Conservation (phyloP, 306 rosid genomes). For the Prunus fruticosa region DNA sequence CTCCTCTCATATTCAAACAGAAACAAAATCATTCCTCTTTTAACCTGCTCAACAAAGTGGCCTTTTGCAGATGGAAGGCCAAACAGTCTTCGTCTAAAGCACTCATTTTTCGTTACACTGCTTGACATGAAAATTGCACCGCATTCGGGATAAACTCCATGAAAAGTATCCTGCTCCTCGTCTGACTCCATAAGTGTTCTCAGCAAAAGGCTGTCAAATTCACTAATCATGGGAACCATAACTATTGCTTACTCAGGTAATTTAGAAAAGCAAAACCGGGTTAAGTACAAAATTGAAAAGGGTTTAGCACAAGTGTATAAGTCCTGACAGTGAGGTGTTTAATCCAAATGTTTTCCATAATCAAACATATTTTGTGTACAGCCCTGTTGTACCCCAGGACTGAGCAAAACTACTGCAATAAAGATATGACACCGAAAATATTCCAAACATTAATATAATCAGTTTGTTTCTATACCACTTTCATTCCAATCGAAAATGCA, state of each 20-base stretch:
- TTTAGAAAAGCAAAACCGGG: not conserved
- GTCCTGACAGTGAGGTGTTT: not conserved
- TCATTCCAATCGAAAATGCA: not conserved
- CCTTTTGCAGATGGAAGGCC: slow-evolving; percentile 39
- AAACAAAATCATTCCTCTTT: slow-evolving; percentile 54
- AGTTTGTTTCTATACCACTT: not conserved
- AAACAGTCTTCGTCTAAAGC: slow-evolving; percentile 34
- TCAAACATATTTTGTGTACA: not conserved
- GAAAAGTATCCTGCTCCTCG: slow-evolving; percentile 3
- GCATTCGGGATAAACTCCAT: slow-evolving; percentile 28
- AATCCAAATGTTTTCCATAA: not conserved
- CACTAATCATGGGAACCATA: slow-evolving; percentile 7
- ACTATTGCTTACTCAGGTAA: not conserved
- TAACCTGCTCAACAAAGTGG: slow-evolving; percentile 46
- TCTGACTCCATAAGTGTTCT: slow-evolving; percentile 16
- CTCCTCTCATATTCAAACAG: slow-evolving; percentile 53
- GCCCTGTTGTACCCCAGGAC: no score
- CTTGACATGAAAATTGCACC: slow-evolving; percentile 66
- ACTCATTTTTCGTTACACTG: slow-evolving; percentile 32
- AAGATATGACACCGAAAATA: not conserved
- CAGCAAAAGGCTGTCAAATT: slow-evolving; percentile 8
- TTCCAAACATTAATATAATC: not conserved
- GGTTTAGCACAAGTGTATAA: not conserved
- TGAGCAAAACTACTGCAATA: not conserved
- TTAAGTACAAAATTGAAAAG: not conserved